Evolutionary conservation across 2,329 filamentous ascomycete genomes (phyloP).

Genomic region (Fusarium heterosporum): DNA sequence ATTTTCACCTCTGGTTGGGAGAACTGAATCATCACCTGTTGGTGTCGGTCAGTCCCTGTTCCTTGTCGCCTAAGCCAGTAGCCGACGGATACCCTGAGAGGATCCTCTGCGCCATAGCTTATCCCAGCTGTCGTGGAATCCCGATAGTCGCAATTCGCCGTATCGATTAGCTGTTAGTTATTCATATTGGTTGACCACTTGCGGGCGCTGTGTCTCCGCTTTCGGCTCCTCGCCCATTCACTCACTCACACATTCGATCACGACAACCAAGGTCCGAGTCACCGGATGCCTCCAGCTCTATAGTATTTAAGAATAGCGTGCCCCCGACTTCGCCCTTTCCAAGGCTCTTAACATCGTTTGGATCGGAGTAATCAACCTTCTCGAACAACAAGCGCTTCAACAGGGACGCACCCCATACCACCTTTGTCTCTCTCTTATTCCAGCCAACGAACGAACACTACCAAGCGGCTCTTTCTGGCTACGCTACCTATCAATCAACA

Average conservation of each 20-base stretch:
- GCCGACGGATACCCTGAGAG: constrained; percentile 38
- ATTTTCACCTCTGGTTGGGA: constrained; percentile 17
- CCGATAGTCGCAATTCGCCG: constrained; percentile 42
- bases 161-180: constrained; percentile 40
- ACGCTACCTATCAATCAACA: constrained; percentile 10
- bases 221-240: constrained; percentile 46
- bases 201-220: constrained; percentile 45
- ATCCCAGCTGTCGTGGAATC: constrained; percentile 39
- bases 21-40: constrained; percentile 18
- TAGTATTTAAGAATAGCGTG: constrained; percentile 45
- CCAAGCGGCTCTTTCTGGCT: constrained; percentile 30
- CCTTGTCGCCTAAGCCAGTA: constrained; percentile 28
- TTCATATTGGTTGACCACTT: constrained; percentile 33
- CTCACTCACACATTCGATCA: constrained; percentile 40
- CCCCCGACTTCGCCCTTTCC: constrained; percentile 41
- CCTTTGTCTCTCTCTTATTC: background rate
- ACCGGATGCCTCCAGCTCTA: constrained; percentile 41
- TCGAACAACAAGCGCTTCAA: background rate
- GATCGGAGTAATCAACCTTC: constrained; percentile 3
- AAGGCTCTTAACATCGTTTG: constrained; percentile 11
- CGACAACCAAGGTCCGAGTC: constrained; percentile 44
- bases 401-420: background rate
- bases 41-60: constrained; percentile 36
- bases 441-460: constrained; percentile 30
- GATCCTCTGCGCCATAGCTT: constrained; percentile 27